Base-by-base conservation (phyloP, 1,284 basidiomycete species). In the Cryptococcus floricola region DNA sequence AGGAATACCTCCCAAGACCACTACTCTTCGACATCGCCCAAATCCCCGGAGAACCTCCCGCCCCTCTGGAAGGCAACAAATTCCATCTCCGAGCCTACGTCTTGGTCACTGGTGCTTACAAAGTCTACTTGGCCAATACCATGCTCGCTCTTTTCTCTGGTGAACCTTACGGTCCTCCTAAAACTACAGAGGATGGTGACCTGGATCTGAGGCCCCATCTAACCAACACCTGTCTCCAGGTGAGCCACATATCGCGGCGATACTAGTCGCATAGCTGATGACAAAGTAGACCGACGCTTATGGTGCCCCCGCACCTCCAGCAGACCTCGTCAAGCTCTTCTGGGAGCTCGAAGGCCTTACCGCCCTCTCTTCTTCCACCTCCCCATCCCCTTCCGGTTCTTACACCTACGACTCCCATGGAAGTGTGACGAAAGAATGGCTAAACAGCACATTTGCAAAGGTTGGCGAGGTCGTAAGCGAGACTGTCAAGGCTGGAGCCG, bases 41-140 rank as follows among this genome's bases (percentile, higher is more conserved):
- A 58, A 46, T 28, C 19, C 45, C 45, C 16, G 19, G 18, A 3
- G 19, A 68, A 62, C 43, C 59, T n/a, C 61, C 67, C 18, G 53
- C 76, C 18, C 37, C 60, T 45, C 71, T 81, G 4, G 69, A 73
- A 56, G 87, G 87, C 23, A 80, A 84, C 69, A 91, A 91, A 81
- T 98, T 98, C 74, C 96, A 98, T 77, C 82, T 99, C 43, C 85
- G 96, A 39, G 89, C 87, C 3, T 99, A 98, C 73, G 93, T 93
- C 60, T 83, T 98, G 34, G 85, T 91, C 14, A 87, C 83, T 2
- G 87, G 89, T n/a, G 85, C 85, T 34, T 80, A 93, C 48, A 83
- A 81, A 48, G 79, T 95, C 5, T 91, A 86, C 74, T 81, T 97
- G 46, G 91, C 89, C 62, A 82, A 86, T 51, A 85, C 87, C 19